Percentiles rank a stretch among this genome's conserved stretches.
These are phyloP conservation scores for Musa balbisiana DNA, from an alignment of 202 grass and related monocot genomes.

Conservation along the genomic window DNA sequence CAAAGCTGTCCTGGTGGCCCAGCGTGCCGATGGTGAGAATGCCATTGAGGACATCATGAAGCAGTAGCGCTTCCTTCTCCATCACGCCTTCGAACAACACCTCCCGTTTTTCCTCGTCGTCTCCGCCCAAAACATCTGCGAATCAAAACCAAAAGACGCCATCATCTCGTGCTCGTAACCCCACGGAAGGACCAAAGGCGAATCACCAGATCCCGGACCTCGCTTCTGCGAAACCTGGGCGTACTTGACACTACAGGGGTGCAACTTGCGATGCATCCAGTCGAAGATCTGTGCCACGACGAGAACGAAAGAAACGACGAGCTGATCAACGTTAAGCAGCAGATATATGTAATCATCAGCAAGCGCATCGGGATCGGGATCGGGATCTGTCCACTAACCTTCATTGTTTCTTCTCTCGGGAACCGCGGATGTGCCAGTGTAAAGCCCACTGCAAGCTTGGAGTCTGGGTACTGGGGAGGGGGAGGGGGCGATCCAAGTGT, in stretches of 20 bases:
- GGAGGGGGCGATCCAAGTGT: no score
- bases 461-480: background rate
- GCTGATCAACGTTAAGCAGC: slow-evolving; percentile 13
- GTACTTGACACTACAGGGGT: slow-evolving; percentile 42
- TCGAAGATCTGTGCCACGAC: slow-evolving; percentile 49
- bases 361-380: background rate
- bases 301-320: slow-evolving; percentile 14
- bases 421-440: background rate
- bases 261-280: slow-evolving; percentile 78
- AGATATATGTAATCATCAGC: slow-evolving; percentile 1
- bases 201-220: slow-evolving; percentile 24
- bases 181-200: background rate
- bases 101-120: slow-evolving; percentile 37
- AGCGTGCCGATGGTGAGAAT: slow-evolving; percentile 90
- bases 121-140: background rate
- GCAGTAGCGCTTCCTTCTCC: slow-evolving; percentile 75
- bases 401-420: background rate
- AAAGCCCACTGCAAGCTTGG: background rate
- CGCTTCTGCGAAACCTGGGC: slow-evolving; percentile 48
- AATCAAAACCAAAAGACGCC: background rate
- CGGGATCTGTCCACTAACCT: background rate
- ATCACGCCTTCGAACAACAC: slow-evolving; percentile 18
- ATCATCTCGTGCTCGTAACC: background rate
- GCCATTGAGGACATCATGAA: slow-evolving; percentile 67
- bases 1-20: slow-evolving; percentile 42